These are phyloP conservation scores for Trichoderma semiorbis DNA, from an alignment of 2,329 filamentous ascomycete genomes.

Conservation along the genomic window DNA sequence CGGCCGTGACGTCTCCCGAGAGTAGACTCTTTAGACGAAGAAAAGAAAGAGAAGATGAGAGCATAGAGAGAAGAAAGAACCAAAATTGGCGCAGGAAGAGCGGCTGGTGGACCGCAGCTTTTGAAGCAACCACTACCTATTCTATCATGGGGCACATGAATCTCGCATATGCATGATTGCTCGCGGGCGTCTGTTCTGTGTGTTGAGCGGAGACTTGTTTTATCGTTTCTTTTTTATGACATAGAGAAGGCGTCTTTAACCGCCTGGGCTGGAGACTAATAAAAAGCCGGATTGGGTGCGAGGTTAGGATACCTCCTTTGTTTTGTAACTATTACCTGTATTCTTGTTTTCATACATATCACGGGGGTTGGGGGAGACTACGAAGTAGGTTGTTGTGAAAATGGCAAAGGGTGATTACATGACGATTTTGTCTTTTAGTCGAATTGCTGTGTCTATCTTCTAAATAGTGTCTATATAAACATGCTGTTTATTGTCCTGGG, in stretches of 20 bases:
- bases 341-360: slow-evolving; percentile 11
- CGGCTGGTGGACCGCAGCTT: slow-evolving; percentile 7
- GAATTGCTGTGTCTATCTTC: background rate
- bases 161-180: slow-evolving; percentile 8
- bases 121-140: background rate
- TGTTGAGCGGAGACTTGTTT: slow-evolving; percentile 13
- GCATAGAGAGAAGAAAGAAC: slow-evolving; percentile 19
- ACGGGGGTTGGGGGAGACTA: background rate
- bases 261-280: slow-evolving; percentile 12
- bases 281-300: slow-evolving; percentile 8
- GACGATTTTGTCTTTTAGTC: background rate
- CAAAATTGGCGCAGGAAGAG: slow-evolving; percentile 16
- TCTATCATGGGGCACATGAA: slow-evolving; percentile 1
- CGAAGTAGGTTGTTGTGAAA: background rate
- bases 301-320: slow-evolving; percentile 9
- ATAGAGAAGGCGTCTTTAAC: slow-evolving; percentile 18
- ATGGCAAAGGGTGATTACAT: background rate
- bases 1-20: slow-evolving; percentile 87
- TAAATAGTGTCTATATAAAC: background rate
- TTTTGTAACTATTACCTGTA: slow-evolving; percentile 10
- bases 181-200: slow-evolving; percentile 16
- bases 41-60: background rate
- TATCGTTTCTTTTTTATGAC: slow-evolving; percentile 1
- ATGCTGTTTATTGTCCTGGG: background rate
- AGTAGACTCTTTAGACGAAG: slow-evolving; percentile 46